Percentiles rank a stretch among this genome's conserved stretches.
phyloP scores from a whole-genome alignment of 2,329 filamentous ascomycete species.

The Metarhizium sp. region DNA sequence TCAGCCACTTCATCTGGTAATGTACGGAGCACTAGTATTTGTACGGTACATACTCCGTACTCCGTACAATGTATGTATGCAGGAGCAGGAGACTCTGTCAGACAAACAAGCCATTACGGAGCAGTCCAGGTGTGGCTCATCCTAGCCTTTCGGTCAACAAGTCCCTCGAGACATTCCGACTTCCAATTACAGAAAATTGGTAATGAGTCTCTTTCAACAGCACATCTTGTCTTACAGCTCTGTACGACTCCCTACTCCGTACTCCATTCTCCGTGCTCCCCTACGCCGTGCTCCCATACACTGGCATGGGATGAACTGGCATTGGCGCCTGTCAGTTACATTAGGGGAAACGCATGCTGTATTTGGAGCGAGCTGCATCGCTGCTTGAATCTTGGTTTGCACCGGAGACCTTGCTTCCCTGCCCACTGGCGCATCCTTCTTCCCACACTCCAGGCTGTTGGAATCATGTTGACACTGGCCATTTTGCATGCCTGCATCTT shows the following conservation, averaged over 20 bases:
- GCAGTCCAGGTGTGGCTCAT: constrained; percentile 1
- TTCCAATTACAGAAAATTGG: neutral
- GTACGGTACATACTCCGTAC: neutral
- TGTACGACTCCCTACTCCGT: neutral
- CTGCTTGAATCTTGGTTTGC: neutral
- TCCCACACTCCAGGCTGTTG: neutral
- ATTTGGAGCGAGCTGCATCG: neutral
- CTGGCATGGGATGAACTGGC: constrained; percentile 2
- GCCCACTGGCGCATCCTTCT: neutral
- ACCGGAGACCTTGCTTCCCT: neutral
- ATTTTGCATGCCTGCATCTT: neutral
- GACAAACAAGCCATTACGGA: constrained; percentile 1
- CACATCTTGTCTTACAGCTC: neutral
- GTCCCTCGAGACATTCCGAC: neutral
- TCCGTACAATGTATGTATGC: neutral
- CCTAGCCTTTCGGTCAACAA: constrained; percentile 3
- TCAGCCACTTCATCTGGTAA: neutral
- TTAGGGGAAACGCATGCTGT: neutral
- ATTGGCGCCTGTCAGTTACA: neutral
- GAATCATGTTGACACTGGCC: neutral
- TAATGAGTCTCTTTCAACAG: neutral
- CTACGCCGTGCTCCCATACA: neutral
- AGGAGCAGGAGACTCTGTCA: neutral
- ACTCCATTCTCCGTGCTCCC: no score
- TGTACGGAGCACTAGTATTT: neutral